Base-by-base conservation (phyloP, 495 filamentous ascomycete genomes). In the Aspergillus funiculosus region DNA sequence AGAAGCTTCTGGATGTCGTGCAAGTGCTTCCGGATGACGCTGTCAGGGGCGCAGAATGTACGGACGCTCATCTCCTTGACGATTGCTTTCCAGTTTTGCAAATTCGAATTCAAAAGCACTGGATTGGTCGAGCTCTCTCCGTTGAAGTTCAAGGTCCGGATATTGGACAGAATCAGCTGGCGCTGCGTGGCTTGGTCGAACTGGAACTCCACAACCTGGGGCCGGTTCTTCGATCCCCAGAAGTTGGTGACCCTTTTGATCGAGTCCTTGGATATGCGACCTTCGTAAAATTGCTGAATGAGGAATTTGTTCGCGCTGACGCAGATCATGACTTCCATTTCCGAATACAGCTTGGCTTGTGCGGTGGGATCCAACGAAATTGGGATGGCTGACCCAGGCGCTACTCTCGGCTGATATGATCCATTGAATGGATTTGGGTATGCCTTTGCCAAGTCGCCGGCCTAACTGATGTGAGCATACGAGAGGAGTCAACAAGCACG, bases 131-230 rank as follows among this genome's bases (percentile, higher is more conserved):
- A 63, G 32, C 60, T 57, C 2, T 60, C 46, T 4, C 74, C 76
- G 30, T 68, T 59, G 57, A 81, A 79, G 25, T 66, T 57, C 39
- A 81, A 61, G 10, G 44, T 68, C 6, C 67, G 64, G 28, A 75
- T 60, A 51, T 82, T 81, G 25, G 58, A 58, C 3, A 61, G 34
- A 39, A 82, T 70, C 10, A 82, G 56, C 4, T 74, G 67, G 10
- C 69, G 63, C 54, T 82, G 79, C 4, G 75, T 79, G 6, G 57
- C 59, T 46, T 79, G 75, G 51, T 80, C 76, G 46, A 75, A 81
- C 47, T 70, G 68, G 56, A 81, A 81, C 41, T 80, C 72, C 6
- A 67, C 58, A 2, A 81, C 77, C 20, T 63, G 63, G 5, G 74
- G 72, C 3, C 75, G 64, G 39, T 77, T 76, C 53, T 77, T 78